phyloP scores from a whole-genome alignment of 805 yeast genomes.

The Monosporozyma yasuniensis region DNA sequence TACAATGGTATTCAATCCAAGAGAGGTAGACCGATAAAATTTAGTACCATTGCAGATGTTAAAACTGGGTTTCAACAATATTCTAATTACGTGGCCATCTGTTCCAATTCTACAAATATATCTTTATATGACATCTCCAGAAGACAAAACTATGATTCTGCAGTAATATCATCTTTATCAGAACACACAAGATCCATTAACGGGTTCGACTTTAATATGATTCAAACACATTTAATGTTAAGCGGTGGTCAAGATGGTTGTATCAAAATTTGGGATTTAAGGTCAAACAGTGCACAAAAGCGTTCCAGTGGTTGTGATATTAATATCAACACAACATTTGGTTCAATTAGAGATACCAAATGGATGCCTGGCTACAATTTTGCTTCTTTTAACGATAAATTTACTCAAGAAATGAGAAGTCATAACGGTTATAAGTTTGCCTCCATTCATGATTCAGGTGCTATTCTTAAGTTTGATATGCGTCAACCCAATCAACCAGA shows the following conservation, averaged over 20 bases:
- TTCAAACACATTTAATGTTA: constrained; percentile 32
- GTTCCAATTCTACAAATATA: constrained; percentile 27
- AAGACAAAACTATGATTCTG: constrained; percentile 13
- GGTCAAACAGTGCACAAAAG: constrained; percentile 37
- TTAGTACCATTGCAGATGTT: constrained; percentile 30
- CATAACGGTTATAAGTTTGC: constrained; percentile 44
- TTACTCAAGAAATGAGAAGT: constrained; percentile 18
- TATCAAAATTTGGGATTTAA: constrained; percentile 63
- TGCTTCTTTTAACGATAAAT: constrained; percentile 15
- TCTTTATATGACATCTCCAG: constrained; percentile 28
- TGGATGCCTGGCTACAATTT: constrained; percentile 36
- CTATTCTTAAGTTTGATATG: constrained; percentile 80
- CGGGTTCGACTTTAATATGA: constrained; percentile 30
- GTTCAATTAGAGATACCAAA: constrained; percentile 53
- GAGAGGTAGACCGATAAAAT: constrained; percentile 18
- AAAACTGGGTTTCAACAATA: constrained; percentile 27
- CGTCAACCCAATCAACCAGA: constrained; percentile 58
- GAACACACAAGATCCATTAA: constrained; percentile 31
- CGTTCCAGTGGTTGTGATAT: constrained; percentile 20
- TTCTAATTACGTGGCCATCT: constrained; percentile 25
- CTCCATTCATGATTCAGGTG: constrained; percentile 82
- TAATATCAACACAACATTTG: constrained; percentile 47
- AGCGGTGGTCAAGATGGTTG: constrained; percentile 78
- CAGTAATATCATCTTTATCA: constrained; percentile 18
- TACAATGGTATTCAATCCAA: constrained; percentile 7